These are phyloP conservation scores for Thalia dealbata DNA, from an alignment of 176 grass and related monocot species.

Conservation along the genomic window DNA sequence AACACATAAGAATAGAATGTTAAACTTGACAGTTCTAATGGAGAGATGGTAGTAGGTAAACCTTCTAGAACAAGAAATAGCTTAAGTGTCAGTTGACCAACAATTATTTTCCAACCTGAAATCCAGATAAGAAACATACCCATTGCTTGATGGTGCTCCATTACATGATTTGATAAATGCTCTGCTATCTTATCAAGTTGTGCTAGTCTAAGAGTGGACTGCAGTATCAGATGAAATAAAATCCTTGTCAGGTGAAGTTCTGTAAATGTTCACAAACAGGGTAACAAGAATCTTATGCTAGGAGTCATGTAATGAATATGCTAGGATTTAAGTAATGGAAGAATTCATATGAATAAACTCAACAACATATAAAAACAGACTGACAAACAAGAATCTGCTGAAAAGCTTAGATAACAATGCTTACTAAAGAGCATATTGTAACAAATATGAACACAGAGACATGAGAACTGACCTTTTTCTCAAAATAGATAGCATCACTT, in stretches of 20 bases:
- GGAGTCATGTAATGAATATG: not conserved
- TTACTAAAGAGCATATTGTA: not conserved
- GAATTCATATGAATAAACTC: not conserved
- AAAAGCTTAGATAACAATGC: not conserved
- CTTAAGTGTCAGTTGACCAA: not conserved
- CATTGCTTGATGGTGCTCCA: constrained; percentile 97
- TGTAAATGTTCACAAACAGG: not conserved
- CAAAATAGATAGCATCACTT: constrained; percentile 60
- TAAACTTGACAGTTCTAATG: too few relatives aligned
- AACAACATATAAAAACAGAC: not conserved
- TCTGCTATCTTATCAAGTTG: constrained; percentile 96
- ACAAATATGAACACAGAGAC: not conserved
- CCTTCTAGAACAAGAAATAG: not conserved
- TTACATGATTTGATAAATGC: constrained; percentile 80
- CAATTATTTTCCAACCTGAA: not conserved
- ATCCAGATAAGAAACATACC: constrained; percentile 40
- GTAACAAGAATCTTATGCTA: not conserved
- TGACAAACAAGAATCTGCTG: not conserved
- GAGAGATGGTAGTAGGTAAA: not conserved
- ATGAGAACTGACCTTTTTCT: constrained; percentile 64
- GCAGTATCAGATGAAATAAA: not conserved
- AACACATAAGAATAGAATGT: too few relatives aligned
- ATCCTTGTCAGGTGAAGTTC: not conserved
- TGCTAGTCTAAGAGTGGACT: constrained; percentile 85
- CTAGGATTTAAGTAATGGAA: not conserved